These are phyloP conservation scores for Cyclotella cryptica DNA, from an alignment of 108 stramenopile genomes.

Conservation along the genomic window DNA sequence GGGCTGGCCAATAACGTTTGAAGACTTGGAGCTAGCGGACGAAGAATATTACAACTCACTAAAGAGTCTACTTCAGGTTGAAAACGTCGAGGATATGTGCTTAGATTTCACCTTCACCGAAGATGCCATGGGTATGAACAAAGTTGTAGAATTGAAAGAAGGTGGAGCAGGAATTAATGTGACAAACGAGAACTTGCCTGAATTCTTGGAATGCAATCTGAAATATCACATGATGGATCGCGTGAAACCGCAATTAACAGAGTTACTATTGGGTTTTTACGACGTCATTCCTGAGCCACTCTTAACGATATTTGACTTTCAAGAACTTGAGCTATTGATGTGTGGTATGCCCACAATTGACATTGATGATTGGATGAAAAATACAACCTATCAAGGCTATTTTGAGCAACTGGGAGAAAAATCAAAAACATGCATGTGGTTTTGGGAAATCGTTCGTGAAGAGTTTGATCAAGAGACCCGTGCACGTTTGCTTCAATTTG, in stretches of 20 bases:
- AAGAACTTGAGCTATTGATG: conserved; percentile 97
- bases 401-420: conserved; percentile 63
- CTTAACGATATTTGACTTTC: conserved; percentile 94
- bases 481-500: conserved; percentile 96
- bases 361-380: conserved; percentile 88
- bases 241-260: conserved; percentile 86
- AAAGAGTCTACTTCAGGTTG: conserved; percentile 68
- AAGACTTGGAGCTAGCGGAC: conserved; percentile 90
- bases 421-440: conserved; percentile 86
- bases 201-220: conserved; percentile 92
- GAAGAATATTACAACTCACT: conserved; percentile 86
- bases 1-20: conserved; percentile 95
- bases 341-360: conserved; percentile 96
- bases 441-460: conserved; percentile 93
- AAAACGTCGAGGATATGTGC: conserved; percentile 85
- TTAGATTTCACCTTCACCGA: conserved; percentile 97
- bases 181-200: conserved; percentile 92
- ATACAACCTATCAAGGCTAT: conserved; percentile 91
- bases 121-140: conserved; percentile 81
- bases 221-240: conserved; percentile 90
- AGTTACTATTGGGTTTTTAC: conserved; percentile 94
- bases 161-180: conserved; percentile 89
- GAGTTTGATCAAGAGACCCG: conserved; percentile 93
- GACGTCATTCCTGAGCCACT: conserved; percentile 96
- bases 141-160: conserved; percentile 87